Percentiles rank a stretch among this genome's conserved stretches.
These are phyloP conservation scores for Golubevia pallescens DNA, from an alignment of 1,284 basidiomycete species.

Conservation along the genomic window DNA sequence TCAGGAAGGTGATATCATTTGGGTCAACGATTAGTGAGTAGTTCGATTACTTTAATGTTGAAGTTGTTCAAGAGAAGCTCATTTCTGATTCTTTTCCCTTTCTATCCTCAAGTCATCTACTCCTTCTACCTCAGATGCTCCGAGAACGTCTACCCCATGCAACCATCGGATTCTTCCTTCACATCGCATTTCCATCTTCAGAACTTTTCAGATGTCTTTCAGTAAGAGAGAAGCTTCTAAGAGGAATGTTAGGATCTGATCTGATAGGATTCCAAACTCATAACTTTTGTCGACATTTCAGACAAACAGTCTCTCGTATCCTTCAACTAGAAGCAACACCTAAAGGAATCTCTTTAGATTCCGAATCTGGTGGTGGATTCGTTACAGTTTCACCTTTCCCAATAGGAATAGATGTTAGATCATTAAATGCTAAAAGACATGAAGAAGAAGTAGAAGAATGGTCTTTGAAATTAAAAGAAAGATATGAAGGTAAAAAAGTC, in stretches of 20 bases:
- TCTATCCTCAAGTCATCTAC: slow-evolving; percentile 71
- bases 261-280: slow-evolving; percentile 84
- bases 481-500: slow-evolving; percentile 82
- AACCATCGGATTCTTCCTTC: slow-evolving; percentile 85
- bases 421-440: slow-evolving; percentile 74
- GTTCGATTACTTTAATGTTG: slow-evolving; percentile 68
- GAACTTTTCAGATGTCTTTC: slow-evolving; percentile 86
- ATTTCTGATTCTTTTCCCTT: neutral
- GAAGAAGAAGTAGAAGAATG: slow-evolving; percentile 81
- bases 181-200: slow-evolving; percentile 84
- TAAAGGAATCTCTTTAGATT: slow-evolving; percentile 74
- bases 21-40: slow-evolving; percentile 55
- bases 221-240: slow-evolving; percentile 68
- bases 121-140: slow-evolving; percentile 79
- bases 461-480: slow-evolving; percentile 76
- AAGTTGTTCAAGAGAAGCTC: neutral
- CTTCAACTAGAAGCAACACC: slow-evolving; percentile 80
- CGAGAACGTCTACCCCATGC: slow-evolving; percentile 72
- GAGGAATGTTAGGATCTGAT: slow-evolving; percentile 77
- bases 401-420: slow-evolving; percentile 83
- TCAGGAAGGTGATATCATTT: slow-evolving; percentile 79
- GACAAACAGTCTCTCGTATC: slow-evolving; percentile 81
- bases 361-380: slow-evolving; percentile 67
- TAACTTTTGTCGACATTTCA: slow-evolving; percentile 66
- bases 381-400: slow-evolving; percentile 85